Conservation (phyloP, 2,329 filamentous ascomycete species). For the Cytospora chrysosperma region DNA sequence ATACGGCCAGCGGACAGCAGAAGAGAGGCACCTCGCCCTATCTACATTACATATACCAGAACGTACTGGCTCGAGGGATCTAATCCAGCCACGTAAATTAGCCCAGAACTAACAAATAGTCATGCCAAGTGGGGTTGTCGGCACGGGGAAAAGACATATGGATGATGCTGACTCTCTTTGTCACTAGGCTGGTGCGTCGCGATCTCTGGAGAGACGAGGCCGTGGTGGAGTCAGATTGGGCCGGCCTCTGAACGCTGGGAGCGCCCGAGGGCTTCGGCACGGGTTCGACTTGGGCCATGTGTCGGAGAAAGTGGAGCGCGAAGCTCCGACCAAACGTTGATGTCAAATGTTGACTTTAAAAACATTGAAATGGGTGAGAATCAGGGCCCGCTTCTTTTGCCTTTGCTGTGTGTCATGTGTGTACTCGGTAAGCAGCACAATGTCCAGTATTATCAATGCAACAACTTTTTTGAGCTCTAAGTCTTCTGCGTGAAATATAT, state of each 20-base stretch:
- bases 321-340: not conserved
- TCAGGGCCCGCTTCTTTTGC: not conserved
- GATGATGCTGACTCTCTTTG: not conserved
- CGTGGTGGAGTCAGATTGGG: not conserved
- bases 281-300: not conserved
- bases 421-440: too few relatives aligned
- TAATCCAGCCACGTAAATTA: not conserved
- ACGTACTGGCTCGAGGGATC: not conserved
- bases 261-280: not conserved
- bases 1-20: not conserved
- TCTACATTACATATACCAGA: not conserved
- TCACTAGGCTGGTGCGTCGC: not conserved
- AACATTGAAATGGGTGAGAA: too few relatives aligned
- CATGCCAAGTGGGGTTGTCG: not conserved
- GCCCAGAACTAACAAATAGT: not conserved
- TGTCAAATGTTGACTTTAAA: too few relatives aligned
- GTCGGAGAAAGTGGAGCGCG: slow-evolving; percentile 13
- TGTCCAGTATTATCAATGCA: too few relatives aligned
- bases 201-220: slow-evolving; percentile 1
- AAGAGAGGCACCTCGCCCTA: not conserved
- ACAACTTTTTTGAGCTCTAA: too few relatives aligned
- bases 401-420: too few relatives aligned
- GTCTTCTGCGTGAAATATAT: too few relatives aligned
- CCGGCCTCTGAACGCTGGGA: not conserved
- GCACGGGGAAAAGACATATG: too few relatives aligned